Base-by-base conservation (phyloP, 331 rosid species). In the Rosa hybrid region DNA sequence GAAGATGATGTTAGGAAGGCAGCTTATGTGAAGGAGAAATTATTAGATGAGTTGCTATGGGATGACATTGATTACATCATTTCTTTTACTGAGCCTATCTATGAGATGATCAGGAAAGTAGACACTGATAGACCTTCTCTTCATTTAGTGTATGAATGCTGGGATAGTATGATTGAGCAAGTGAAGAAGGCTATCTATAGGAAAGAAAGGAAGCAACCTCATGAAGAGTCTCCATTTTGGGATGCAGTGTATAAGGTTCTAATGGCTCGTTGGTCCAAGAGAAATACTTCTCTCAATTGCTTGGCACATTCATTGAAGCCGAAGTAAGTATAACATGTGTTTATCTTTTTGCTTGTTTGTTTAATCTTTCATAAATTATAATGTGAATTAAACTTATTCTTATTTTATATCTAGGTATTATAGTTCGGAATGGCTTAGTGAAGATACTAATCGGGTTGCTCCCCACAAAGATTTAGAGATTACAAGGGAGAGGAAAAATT, bases 131-230 rank as follows among this genome's bases (percentile, higher is more conserved):
- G 9, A 0, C 62, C 49, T 48, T 45, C 12, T 11, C 65, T 76
- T 4, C 68, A 76, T 48, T 76, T 69, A 69, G 51, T 81, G 21
- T 76, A 76, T 76, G 77, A 76, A 12, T 69, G 64, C 65, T 75
- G 64, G 63, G 65, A 81, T 44, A 14, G 6, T 6, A 56, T 76
- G 81, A 75, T 75, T 13, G 46, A 75, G 34, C 56, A 75, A 10
- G 77, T 81, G 67, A 81, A 76, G 20, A 13, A 18, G 2, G 39
- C 23, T 39, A 76, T 76, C 0, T 81, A 42, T 70, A 25, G 9
- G 39, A 75, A 76, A 69, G 73, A 81, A 70, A 49, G 44, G 2
- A 76, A 81, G 12, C 7, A 38, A 0, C 3, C 10, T 23, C 12
- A 53, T 72, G 53, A 45, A 8, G 2, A 11, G 7, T 77, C 50